phyloP scores from a whole-genome alignment of 2,329 filamentous ascomycete genomes.

The Gnomoniopsis smithogilvyi region DNA sequence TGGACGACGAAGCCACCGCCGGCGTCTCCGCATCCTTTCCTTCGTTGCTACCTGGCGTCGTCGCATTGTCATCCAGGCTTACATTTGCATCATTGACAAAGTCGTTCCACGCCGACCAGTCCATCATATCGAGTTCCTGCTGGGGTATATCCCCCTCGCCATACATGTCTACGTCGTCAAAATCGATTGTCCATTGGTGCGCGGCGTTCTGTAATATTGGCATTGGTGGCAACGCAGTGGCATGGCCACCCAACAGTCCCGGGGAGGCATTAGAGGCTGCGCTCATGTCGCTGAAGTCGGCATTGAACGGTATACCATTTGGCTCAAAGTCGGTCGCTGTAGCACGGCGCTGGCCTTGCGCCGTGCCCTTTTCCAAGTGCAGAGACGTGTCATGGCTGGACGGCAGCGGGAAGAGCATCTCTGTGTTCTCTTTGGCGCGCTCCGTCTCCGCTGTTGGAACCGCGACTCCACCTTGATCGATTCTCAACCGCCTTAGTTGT shows the following conservation, averaged over 20 bases:
- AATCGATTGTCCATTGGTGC: constrained; percentile 14
- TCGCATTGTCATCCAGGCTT: constrained; percentile 6
- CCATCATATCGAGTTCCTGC: constrained; percentile 27
- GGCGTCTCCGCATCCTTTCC: background rate
- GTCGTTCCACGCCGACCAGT: constrained; percentile 41
- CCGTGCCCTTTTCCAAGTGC: background rate
- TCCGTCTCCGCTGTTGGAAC: background rate
- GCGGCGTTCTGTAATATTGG: constrained; percentile 1
- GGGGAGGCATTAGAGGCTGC: background rate
- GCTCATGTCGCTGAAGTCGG: constrained; percentile 1
- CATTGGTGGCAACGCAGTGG: background rate
- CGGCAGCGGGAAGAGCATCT: background rate
- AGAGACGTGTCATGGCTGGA: background rate
- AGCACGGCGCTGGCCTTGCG: background rate
- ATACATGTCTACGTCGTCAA: constrained; percentile 3
- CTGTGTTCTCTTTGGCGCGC: background rate
- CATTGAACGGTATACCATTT: constrained; percentile 3
- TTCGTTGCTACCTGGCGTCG: constrained; percentile 11
- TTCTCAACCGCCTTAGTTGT: constrained; percentile 24
- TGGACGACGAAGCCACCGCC: background rate
- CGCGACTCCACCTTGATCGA: constrained; percentile 10
- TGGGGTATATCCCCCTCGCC: constrained; percentile 19
- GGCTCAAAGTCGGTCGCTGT: constrained; percentile 6
- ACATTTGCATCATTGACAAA: constrained; percentile 37
- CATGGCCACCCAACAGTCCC: background rate